These are phyloP conservation scores for Puccinia hordei DNA, from an alignment of 1,284 basidiomycete genomes.

Conservation along the genomic window DNA sequence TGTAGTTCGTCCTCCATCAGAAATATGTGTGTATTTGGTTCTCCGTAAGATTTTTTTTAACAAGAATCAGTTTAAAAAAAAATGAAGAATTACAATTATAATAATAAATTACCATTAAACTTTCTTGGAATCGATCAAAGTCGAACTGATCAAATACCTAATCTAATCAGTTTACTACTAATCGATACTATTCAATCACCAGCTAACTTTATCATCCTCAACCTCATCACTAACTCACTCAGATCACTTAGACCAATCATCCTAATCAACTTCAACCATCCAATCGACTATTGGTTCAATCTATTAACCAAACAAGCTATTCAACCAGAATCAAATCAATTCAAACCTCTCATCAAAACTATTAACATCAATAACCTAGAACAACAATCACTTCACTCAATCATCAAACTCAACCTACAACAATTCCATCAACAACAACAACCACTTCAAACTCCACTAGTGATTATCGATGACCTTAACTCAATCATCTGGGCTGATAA, in stretches of 20 bases:
- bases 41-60: too few relatives aligned
- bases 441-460: not conserved
- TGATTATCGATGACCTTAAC: conserved; percentile 25
- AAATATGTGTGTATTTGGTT: too few relatives aligned
- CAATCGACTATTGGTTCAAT: not conserved
- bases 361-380: not conserved
- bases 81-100: too few relatives aligned
- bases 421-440: not conserved
- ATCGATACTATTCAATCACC: not conserved
- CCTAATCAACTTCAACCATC: not conserved
- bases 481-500: conserved; percentile 3
- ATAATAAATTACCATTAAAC: too few relatives aligned
- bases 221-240: not conserved
- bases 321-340: not conserved
- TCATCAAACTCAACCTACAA: not conserved
- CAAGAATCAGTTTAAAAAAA: too few relatives aligned
- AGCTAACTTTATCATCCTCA: not conserved
- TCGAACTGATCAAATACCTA: not conserved
- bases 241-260: not conserved
- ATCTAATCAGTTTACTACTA: not conserved
- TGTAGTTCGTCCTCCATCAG: conserved; percentile 72
- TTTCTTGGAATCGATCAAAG: too few relatives aligned
- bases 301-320: not conserved
- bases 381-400: not conserved
- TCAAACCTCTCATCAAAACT: not conserved